These are phyloP conservation scores for Rhodotorula kratochvilovae DNA, from an alignment of 768 basidiomycete species.

Conservation along the genomic window DNA sequence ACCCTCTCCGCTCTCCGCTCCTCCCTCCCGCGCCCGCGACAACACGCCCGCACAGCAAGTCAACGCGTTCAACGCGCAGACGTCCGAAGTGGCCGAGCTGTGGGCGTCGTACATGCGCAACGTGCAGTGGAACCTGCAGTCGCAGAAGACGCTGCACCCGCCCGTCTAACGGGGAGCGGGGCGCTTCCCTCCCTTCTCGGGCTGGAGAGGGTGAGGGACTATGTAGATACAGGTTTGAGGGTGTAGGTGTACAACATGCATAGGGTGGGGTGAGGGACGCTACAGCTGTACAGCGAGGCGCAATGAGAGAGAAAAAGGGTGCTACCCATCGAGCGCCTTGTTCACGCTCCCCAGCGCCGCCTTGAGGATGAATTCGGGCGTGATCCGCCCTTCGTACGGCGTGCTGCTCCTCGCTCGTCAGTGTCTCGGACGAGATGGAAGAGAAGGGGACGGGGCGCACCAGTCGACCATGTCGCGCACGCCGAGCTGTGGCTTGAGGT, in stretches of 20 bases:
- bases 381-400: slow-evolving; percentile 9
- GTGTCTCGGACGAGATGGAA: background rate
- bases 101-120: slow-evolving; percentile 41
- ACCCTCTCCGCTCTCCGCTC: background rate
- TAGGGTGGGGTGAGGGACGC: background rate
- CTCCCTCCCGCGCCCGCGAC: background rate
- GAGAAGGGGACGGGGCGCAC: background rate
- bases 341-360: slow-evolving; percentile 8
- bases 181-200: background rate
- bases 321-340: slow-evolving; percentile 11
- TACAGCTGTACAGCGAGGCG: background rate
- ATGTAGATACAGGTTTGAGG: background rate
- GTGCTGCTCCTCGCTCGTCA: background rate
- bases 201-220: background rate
- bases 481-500: slow-evolving; percentile 32
- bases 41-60: slow-evolving; percentile 28
- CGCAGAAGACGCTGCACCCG: slow-evolving; percentile 18
- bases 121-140: slow-evolving; percentile 38
- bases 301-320: background rate
- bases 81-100: slow-evolving; percentile 35
- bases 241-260: no score
- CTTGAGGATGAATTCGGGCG: slow-evolving; percentile 30
- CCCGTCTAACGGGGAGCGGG: slow-evolving; percentile 7
- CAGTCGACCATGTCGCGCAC: slow-evolving; percentile 34
- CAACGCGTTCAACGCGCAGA: slow-evolving; percentile 39